Evolutionary conservation across 768 basidiomycete species (phyloP).

Genomic region (Lentinus brumalis): DNA sequence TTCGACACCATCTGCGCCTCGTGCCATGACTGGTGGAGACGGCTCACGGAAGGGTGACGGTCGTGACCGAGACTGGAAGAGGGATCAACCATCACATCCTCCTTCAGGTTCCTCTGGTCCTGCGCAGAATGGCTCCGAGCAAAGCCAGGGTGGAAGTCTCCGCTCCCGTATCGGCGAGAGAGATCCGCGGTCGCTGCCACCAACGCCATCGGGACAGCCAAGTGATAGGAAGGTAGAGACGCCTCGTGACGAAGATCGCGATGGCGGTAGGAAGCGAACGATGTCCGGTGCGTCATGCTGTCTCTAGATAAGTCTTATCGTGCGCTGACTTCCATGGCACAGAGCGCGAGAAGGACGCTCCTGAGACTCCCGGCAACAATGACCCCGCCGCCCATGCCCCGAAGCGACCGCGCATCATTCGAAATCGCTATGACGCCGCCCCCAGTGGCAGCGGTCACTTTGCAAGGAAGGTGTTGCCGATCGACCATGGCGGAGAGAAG

Average conservation of each 20-base stretch:
- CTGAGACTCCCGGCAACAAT: constrained; percentile 34
- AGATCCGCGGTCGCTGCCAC: constrained; percentile 46
- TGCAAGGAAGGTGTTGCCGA: constrained; percentile 61
- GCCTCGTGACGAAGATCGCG: constrained; percentile 59
- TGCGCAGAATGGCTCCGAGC: constrained; percentile 15
- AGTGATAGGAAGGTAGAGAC: constrained; percentile 32
- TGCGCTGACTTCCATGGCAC: neutral
- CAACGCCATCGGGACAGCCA: constrained; percentile 46
- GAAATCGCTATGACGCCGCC: constrained; percentile 46
- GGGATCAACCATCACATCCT: constrained; percentile 17
- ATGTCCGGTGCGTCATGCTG: constrained; percentile 54
- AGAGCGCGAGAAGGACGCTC: constrained; percentile 70
- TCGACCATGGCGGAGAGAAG: constrained; percentile 63
- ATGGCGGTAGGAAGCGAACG: constrained; percentile 63
- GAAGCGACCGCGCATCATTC: constrained; percentile 63
- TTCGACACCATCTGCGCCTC: constrained; percentile 67
- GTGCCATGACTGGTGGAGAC: constrained; percentile 64
- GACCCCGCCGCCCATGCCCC: constrained; percentile 46
- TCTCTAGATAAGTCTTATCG: neutral
- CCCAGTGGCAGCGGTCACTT: constrained; percentile 25
- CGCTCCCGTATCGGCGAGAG: constrained; percentile 66
- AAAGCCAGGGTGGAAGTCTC: constrained; percentile 37
- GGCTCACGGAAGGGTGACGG: constrained; percentile 42
- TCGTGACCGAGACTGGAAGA: constrained; percentile 51
- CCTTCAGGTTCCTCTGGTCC: constrained; percentile 22